phyloP scores from a whole-genome alignment of 2,329 filamentous ascomycete species.

The Amylocarpus encephaloides region DNA sequence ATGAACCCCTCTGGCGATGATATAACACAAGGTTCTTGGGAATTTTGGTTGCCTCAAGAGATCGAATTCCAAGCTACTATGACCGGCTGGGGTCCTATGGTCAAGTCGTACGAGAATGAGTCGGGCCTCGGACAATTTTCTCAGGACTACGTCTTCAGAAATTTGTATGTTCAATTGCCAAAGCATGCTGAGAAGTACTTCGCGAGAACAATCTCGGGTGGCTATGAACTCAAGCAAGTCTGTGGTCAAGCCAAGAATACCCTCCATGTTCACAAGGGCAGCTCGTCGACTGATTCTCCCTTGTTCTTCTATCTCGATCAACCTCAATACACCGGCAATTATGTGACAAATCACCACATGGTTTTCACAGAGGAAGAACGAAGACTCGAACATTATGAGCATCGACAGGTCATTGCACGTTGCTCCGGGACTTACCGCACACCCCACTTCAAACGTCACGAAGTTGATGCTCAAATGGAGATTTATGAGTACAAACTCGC shows the following conservation, averaged over 20 bases:
- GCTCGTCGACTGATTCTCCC: slow-evolving; percentile 8
- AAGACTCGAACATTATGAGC: slow-evolving; percentile 40
- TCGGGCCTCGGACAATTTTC: slow-evolving; percentile 12
- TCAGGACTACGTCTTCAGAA: slow-evolving; percentile 33
- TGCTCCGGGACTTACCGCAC: slow-evolving; percentile 42
- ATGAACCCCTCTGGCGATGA: slow-evolving; percentile 34
- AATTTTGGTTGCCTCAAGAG: slow-evolving; percentile 37
- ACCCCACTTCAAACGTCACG: slow-evolving; percentile 11
- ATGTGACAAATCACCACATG: slow-evolving; percentile 42
- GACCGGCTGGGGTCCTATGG: slow-evolving; percentile 29
- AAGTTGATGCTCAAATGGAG: background rate
- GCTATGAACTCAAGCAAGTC: slow-evolving; percentile 43
- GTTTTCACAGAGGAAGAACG: slow-evolving; percentile 48
- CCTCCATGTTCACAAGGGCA: slow-evolving; percentile 37
- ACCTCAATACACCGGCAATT: slow-evolving; percentile 37
- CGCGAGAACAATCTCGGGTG: slow-evolving; percentile 11
- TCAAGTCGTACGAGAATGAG: slow-evolving; percentile 17
- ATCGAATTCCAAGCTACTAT: slow-evolving; percentile 33
- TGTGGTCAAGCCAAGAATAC: slow-evolving; percentile 52
- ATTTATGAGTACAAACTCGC: background rate
- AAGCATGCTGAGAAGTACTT: slow-evolving; percentile 28
- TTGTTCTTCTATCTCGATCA: slow-evolving; percentile 56
- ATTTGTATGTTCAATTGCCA: slow-evolving; percentile 35
- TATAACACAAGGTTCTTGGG: slow-evolving; percentile 38
- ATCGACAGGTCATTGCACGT: slow-evolving; percentile 40